Percentiles rank a stretch among this genome's conserved stretches.
Evolutionary conservation across 2,329 filamentous ascomycete genomes (phyloP).

Genomic region (Curvularia verruculosa): DNA sequence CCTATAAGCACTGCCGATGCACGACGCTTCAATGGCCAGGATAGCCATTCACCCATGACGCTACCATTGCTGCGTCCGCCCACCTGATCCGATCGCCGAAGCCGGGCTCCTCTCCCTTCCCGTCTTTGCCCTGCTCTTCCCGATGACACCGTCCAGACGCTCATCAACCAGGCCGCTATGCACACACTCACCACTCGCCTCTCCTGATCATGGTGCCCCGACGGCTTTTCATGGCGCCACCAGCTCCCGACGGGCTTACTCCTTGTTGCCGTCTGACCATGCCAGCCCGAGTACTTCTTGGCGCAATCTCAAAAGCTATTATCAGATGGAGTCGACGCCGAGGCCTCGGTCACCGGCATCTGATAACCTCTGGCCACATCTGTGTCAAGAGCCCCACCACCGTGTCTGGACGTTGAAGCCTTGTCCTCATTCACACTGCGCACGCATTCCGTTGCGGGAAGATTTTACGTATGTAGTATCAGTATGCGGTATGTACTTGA

Average conservation of each 20-base stretch:
- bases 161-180: background rate
- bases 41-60: slow-evolving; percentile 8
- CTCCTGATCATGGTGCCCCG: slow-evolving; percentile 7
- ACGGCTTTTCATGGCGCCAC: slow-evolving; percentile 1
- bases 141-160: background rate
- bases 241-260: background rate
- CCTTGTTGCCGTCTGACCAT: background rate
- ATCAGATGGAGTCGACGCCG: slow-evolving; percentile 7
- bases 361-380: slow-evolving; percentile 15
- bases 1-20: slow-evolving; percentile 11
- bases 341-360: slow-evolving; percentile 14
- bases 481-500: too few species aligned
- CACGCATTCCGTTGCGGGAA: background rate
- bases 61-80: background rate
- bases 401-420: background rate
- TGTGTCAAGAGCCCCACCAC: background rate
- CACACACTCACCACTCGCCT: background rate
- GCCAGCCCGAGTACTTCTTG: too few species aligned
- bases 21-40: slow-evolving; percentile 11
- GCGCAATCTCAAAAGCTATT: slow-evolving; percentile 5
- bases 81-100: slow-evolving; percentile 9
- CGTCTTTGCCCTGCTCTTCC: slow-evolving; percentile 14
- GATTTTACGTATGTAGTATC: too few species aligned
- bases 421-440: slow-evolving; percentile 3
- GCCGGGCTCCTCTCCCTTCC: slow-evolving; percentile 4